Evolutionary conservation across 2,329 filamentous ascomycete genomes (phyloP), one percentile per base, ranked within the genome.

Genomic region (Talaromyces sp.): DNA sequence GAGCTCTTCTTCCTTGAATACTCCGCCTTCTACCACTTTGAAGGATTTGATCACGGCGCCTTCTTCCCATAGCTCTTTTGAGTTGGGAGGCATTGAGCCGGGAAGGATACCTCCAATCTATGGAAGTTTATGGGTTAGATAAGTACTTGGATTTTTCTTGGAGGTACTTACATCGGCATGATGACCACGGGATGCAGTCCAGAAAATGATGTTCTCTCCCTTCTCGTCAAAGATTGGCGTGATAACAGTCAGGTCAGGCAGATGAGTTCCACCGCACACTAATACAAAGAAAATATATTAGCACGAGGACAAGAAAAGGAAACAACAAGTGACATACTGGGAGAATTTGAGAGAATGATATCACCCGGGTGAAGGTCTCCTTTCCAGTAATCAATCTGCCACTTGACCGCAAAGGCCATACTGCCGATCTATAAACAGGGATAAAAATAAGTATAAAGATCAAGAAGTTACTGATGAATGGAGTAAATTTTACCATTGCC

Each of bases 281-380:
- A 15, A 19, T 28, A 7, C 15, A 36, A 9, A 19, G 28, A 0
- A n/a, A 39, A 22, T 25, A 52, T 11, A 53, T n/a, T 19, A 19
- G 22, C 7, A 52, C 25, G 32, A 2, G 10, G 8, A 13, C 1
- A 28, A 36, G 11, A 55, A n/a, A 17, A 6, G 3, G 8, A 17
- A 25, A 11, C 10, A 33, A 55, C 11, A 30, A 19, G 1, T 36
- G 17, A 53, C 57, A 17, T 59, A 60, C 58, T 36, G 9, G 58
- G 58, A n/a, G 58, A 60, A 55, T 51, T 60, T 7, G 58, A 88
- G 13, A 91, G 87, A 52, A 91, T 81, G 0, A 91, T 88, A 69
- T 91, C 89, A 51, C 89, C 88, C 59, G 81, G 84, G 66, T 88
- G 87, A 39, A 91, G 78, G 65, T 85, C 87, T 17, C 86, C 88